phyloP scores from a whole-genome alignment of 2,329 filamentous ascomycete species.

The Colletotrichum costaricense region DNA sequence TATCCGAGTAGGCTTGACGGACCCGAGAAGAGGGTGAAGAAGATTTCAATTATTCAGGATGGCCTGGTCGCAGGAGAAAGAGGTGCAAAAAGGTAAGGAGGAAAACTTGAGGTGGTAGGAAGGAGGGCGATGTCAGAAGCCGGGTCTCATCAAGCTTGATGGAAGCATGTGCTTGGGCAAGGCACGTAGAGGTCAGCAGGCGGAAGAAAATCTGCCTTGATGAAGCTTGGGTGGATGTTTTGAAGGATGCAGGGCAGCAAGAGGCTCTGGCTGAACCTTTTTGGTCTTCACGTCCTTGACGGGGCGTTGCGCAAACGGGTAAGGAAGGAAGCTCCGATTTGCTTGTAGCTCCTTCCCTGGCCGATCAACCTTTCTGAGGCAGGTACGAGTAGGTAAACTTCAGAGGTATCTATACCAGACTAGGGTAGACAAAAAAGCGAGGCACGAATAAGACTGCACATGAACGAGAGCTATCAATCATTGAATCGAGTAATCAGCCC shows the following conservation, averaged over 20 bases:
- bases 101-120: not conserved
- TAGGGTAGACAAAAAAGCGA: too few relatives aligned
- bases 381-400: too few relatives aligned
- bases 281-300: not conserved
- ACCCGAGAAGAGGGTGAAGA: not conserved
- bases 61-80: not conserved
- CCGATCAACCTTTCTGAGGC: too few relatives aligned
- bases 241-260: not conserved
- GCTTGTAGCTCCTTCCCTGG: too few relatives aligned
- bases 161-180: not conserved
- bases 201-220: constrained; percentile 2
- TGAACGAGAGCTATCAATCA: not conserved
- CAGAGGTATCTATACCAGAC: too few relatives aligned
- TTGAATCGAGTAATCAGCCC: not conserved
- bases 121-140: not conserved
- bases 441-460: too few relatives aligned
- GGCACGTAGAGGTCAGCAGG: not conserved
- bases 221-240: constrained; percentile 2
- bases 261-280: not conserved
- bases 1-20: not conserved
- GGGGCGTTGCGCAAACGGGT: not conserved
- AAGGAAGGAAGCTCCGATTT: not conserved
- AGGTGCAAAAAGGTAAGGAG: not conserved
- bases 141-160: not conserved
- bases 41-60: not conserved